Evolutionary conservation across 2,329 filamentous ascomycete genomes (phyloP), one percentile per base, ranked within the genome.

Genomic region (Exophiala lecanii-corni): DNA sequence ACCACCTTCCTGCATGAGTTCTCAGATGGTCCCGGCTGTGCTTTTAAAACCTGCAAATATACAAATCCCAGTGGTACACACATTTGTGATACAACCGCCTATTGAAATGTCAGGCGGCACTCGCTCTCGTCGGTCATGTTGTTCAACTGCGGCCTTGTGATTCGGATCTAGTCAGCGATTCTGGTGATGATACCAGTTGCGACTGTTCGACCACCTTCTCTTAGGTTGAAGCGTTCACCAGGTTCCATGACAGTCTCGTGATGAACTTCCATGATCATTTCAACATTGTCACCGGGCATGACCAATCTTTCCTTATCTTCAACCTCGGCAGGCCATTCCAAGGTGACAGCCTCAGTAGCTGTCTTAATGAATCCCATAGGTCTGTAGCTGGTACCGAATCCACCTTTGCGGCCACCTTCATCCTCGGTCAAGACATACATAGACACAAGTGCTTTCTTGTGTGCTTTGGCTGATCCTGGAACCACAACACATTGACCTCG

Each of bases 351-450:
- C 66, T 83, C 80, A 59, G 84, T 79, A 70, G 91, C 87, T 56
- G 92, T 97, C 62, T 92, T 86, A 66, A 98, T 79, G 76, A 84
- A 98, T 65, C 97, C 82, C 75, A 97, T 91, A 39, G 92, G 92
- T 64, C 88, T 84, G 79, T 98, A 98, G 79, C 96, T 94, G 75
- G 88, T 77, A 66, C 81, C 79, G 78, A 98, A 98, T 40, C 91
- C 89, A 53, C 86, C 95, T 78, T 95, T 89, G 59, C 92, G 87
- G 62, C 92, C 92, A 74, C 92, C 92, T 71, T 98, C 92, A 64
- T 96, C 92, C 80, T 97, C 96, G 66, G 81, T 89, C 59, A 98
- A 78, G 55, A 97, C 89, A 72, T 98, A 98, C 73, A 98, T 85
- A 55, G 92, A 97, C 59, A 86, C 79, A 61, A 98, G 74, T 79